Conservation (phyloP, 345 rosid genomes). For the Eucalyptus sp. region DNA sequence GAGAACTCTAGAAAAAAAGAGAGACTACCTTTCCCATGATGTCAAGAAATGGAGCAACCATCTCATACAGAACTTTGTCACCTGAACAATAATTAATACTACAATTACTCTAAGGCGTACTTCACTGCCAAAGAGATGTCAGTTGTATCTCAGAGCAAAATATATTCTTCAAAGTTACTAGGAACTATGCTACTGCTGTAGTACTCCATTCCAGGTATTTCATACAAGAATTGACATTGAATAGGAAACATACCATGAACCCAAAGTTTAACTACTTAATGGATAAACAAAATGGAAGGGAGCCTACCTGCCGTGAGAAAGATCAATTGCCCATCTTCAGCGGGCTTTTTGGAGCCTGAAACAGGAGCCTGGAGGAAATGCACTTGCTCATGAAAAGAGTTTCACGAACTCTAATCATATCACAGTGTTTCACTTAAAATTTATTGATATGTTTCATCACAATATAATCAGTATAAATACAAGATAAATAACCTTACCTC, state of each 20-base stretch:
- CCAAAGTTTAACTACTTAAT: background rate
- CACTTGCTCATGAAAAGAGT: background rate
- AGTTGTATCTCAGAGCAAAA: background rate
- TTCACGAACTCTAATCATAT: background rate
- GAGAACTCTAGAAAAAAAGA: background rate
- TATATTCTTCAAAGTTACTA: background rate
- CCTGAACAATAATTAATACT: constrained; percentile 32
- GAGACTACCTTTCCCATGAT: constrained; percentile 77
- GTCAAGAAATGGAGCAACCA: constrained; percentile 58
- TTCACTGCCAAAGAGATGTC: background rate
- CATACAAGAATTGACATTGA: background rate
- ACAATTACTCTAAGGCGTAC: background rate
- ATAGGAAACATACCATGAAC: background rate
- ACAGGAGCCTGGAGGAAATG: constrained; percentile 68
- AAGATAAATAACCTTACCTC: constrained; percentile 36
- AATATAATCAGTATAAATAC: background rate
- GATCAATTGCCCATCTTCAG: constrained; percentile 82
- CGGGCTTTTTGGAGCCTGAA: constrained; percentile 92
- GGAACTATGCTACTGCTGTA: background rate
- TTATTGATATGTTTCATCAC: background rate
- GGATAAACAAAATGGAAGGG: background rate
- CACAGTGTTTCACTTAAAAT: background rate
- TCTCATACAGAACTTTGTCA: constrained; percentile 59
- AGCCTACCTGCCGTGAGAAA: constrained; percentile 53
- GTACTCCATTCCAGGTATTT: background rate